Conservation (phyloP, 2,329 filamentous ascomycete species). For the Neonectria ditissima region DNA sequence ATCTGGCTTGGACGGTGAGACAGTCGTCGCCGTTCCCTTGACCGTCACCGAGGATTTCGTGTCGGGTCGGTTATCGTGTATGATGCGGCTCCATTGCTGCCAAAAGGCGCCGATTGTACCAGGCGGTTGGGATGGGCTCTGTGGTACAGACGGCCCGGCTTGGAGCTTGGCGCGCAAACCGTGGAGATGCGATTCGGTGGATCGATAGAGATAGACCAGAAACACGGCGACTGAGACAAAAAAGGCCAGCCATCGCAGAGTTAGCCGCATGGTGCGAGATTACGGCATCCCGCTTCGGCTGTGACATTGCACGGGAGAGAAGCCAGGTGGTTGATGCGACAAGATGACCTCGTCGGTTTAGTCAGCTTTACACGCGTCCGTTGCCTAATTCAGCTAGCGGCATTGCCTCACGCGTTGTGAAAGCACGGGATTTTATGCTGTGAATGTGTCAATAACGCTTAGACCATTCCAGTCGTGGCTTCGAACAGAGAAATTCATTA, state of each 20-base stretch:
- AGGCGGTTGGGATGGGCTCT: neutral
- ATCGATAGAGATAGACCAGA: conserved; percentile 11
- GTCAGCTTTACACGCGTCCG: neutral
- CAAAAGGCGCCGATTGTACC: conserved; percentile 7
- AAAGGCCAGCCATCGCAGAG: conserved; percentile 26
- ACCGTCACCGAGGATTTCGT: neutral
- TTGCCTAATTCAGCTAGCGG: neutral
- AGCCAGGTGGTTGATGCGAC: neutral
- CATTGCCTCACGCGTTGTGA: neutral
- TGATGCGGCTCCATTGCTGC: conserved; percentile 17
- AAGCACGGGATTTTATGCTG: neutral
- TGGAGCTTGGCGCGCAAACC: neutral
- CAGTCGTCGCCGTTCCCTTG: conserved; percentile 3
- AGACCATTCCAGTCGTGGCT: too few species aligned
- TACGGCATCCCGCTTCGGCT: conserved; percentile 11
- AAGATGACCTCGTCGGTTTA: neutral
- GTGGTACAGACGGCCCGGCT: too few species aligned
- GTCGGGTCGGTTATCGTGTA: conserved; percentile 14
- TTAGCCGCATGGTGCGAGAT: conserved; percentile 23
- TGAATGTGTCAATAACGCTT: too few species aligned
- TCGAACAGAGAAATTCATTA: too few species aligned
- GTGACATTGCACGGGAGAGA: neutral
- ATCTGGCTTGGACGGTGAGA: conserved; percentile 8
- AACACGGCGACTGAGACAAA: neutral
- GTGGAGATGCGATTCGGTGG: neutral